These are phyloP conservation scores for Nitzschia palea DNA, from an alignment of 108 stramenopile genomes.

Conservation along the genomic window DNA sequence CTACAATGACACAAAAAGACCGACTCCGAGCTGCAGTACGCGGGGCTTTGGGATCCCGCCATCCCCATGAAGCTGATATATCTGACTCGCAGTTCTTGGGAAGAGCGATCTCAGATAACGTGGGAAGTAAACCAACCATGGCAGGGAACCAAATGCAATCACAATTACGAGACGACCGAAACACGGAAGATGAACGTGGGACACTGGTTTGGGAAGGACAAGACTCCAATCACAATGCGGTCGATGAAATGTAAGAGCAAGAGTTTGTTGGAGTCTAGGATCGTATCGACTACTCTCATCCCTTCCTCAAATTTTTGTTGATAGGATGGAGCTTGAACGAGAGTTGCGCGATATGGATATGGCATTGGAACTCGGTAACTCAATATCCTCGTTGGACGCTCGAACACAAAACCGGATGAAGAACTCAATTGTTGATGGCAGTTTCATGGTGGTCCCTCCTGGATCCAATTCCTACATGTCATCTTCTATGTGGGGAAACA, in stretches of 20 bases:
- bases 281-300: too few species aligned
- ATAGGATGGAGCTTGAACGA: constrained; percentile 83
- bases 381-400: constrained; percentile 67
- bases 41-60: constrained; percentile 59
- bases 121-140: constrained; percentile 8
- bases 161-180: constrained; percentile 1
- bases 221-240: constrained; percentile 19
- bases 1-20: constrained; percentile 47
- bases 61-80: constrained; percentile 73
- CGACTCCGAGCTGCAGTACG: constrained; percentile 77
- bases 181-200: constrained; percentile 20
- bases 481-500: constrained; percentile 48
- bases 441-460: constrained; percentile 84
- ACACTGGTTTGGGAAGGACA: constrained; percentile 8
- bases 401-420: constrained; percentile 45
- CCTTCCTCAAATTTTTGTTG: constrained; percentile 30
- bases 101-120: constrained; percentile 19
- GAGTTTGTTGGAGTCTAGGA: neutral
- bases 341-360: constrained; percentile 82
- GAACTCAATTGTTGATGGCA: constrained; percentile 54
- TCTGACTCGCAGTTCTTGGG: constrained; percentile 83
- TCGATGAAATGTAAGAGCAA: constrained; percentile 28
- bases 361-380: constrained; percentile 77
- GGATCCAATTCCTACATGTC: constrained; percentile 71
- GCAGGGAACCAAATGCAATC: neutral